These are phyloP conservation scores for Rossbeevera mucosa DNA, from an alignment of 768 basidiomycete species.

Conservation along the genomic window DNA sequence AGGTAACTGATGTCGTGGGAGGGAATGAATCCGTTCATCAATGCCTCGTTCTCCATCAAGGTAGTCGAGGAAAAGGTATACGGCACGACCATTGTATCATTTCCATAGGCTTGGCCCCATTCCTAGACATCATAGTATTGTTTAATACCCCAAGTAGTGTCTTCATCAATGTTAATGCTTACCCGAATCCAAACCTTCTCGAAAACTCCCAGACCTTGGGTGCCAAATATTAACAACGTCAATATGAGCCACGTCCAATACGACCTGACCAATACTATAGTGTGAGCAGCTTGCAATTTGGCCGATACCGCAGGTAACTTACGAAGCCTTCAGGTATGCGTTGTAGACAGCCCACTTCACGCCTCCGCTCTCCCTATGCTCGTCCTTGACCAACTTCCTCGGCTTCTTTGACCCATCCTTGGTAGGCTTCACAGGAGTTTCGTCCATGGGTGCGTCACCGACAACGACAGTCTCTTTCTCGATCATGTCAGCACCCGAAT, in stretches of 20 bases:
- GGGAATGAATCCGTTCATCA: constrained; percentile 24
- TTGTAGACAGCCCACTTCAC: constrained; percentile 76
- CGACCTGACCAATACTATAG: constrained; percentile 13
- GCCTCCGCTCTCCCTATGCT: constrained; percentile 73
- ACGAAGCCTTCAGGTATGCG: constrained; percentile 70
- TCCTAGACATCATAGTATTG: constrained; percentile 11
- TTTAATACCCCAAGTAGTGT: background rate
- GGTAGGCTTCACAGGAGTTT: background rate
- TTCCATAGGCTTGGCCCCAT: constrained; percentile 28
- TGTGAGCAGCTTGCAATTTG: background rate
- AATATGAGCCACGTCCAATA: constrained; percentile 31
- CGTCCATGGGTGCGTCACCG: constrained; percentile 11
- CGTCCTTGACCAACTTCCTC: constrained; percentile 72
- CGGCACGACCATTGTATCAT: constrained; percentile 1
- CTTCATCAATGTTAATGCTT: background rate
- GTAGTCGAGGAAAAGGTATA: constrained; percentile 18
- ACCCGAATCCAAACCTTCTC: constrained; percentile 33
- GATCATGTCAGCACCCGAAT: constrained; percentile 44
- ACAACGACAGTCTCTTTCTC: constrained; percentile 38
- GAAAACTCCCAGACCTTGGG: constrained; percentile 23
- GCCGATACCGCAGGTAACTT: constrained; percentile 2
- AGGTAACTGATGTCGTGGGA: constrained; percentile 15
- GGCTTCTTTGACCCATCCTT: constrained; percentile 48
- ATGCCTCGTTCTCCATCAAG: constrained; percentile 27
- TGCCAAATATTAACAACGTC: constrained; percentile 17